Base-by-base conservation (phyloP, 2,329 filamentous ascomycete genomes). In the Neodidymelliopsis sp. region DNA sequence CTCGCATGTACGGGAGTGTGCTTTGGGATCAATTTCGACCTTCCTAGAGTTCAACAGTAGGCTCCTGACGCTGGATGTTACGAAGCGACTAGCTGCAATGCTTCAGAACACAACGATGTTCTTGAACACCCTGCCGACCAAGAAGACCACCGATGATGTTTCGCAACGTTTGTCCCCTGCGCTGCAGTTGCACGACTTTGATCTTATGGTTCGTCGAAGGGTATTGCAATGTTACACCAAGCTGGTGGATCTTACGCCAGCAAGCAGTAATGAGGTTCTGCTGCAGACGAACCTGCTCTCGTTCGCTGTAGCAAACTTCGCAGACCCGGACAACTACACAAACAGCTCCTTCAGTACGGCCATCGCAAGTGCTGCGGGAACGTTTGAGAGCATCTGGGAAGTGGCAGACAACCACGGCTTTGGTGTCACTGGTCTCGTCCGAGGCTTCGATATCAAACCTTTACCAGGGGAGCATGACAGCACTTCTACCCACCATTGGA, bases 151-250 rank as follows among this genome's bases (percentile, higher is more conserved):
- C 0, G 93, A 97, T 49, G 95, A 99, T 63, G 85, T 93, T 12
- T 84, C 86, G 1, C 91, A 96, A 69, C 83, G 91, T 37, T 78
- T 97, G 18, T 89, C 89, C 1, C 91, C 92, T 4, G 88, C 91
- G 3, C 75, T 99, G 38, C 93, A 97, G 67, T 79, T 99, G 13
- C 85, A 91, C 55, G 94, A 99, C 66, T 84, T 96, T 45, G 90
- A 94, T 48, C 85, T 93, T 58, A 96, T 97, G 90, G 91, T 96
- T 10, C 88, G 95, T 61, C 83, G 94, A 48, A 85, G 94, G 63
- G 92, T 99, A 3, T 80, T 99, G 44, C 93, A 99, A 73, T 97
- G 92, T 71, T 99, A 97, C 69, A 89, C 90, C 25, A 93, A 93
- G 73, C 81, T 99, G 27, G 87, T 97, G 15, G 92, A 91, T 62